Evolutionary conservation across 768 basidiomycete species (phyloP), one percentile per base, ranked within the genome.

Genomic region (Rhodotorula diobovata): DNA sequence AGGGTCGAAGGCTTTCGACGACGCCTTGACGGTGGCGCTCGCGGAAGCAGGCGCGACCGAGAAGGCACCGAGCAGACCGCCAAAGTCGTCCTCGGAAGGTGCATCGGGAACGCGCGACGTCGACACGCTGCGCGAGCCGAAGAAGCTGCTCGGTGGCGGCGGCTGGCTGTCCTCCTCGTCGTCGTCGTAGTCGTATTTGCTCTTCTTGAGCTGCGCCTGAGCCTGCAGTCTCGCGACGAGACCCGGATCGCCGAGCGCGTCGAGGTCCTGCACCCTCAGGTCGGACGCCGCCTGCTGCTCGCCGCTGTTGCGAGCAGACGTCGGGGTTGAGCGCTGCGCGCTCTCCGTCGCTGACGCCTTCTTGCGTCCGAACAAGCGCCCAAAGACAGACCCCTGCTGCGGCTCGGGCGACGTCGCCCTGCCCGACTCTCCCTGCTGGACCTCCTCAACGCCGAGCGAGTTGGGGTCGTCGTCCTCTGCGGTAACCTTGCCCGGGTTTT

Each of bases 121-220:
- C 25, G 32, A 9, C 32, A 32, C 32, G 39, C 68, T 41, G 18
- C 51, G 84, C 81, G 95, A 92, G 48, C 93, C 94, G 71, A 97
- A 95, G 55, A 89, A 91, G 71, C 11, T 91, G 90, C 63, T 83
- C 84, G 83, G 41, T 2, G 41, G 89, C 11, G 45, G 45, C 91
- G 70, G 90, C 89, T 61, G 87, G 85, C 94, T 92, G 79, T 89
- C 87, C 70, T 86, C 87, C 34, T 91, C 91, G 76, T 87, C 87
- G 70, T 86, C 85, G 10, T 87, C 84, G 73, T 91, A 88, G 21
- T 39, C 25, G 18, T 51, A 50, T 28, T 28, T 50, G 11, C 25
- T 25, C 48, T 50, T 50, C 48, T 50, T 50, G 23, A 25, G 25
- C 23, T 50, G 48, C 25, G 48, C 48, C 11, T 50, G 48, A 10